Evolutionary conservation across 2,329 filamentous ascomycete species (phyloP), one percentile per base, ranked within the genome.

Genomic region (Zymoseptoria crescenta): DNA sequence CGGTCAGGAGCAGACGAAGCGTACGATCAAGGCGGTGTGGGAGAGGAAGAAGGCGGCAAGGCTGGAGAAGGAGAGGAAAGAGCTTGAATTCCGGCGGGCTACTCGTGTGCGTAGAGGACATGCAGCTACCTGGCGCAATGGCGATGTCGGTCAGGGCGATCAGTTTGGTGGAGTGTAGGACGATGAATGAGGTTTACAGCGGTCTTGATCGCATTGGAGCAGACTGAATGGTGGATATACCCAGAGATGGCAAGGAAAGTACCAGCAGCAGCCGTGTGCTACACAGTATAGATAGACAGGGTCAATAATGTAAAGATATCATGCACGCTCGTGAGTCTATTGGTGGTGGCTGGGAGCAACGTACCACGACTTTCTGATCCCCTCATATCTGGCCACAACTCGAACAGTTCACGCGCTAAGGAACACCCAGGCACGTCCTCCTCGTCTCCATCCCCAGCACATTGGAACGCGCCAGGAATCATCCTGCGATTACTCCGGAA

Each of bases 11-110:
- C 85, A 89, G 74, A 89, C 94, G 20, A 86, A 84, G 64, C 81
- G 85, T 21, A 91, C 91, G 1, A 85, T 99, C 0, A 79, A 87
- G 55, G 94, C 91, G 3, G 91, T 99, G 1, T 99, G 96, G 74
- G 90, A 96, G 79, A 81, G 94, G 62, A 96, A 96, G 80, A 94
- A 87, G 77, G 83, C 80, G 71, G 69, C 78, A 60, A 79, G 91
- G 16, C 74, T 87, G 68, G 79, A 84, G 60, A 64, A 72, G 55
- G 79, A 83, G 65, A 70, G 68, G 56, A 70, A 72, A 16, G 75
- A 76, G 54, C 72, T 67, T 58, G 74, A 76, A 8, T 52, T 59
- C 4, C 30, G 54, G n/a, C 53, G 63, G 16, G 41, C 27, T 29
- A 54, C 41, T 5, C 59, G 57, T 41, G 57, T 64, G 24, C 55